Base-by-base conservation (phyloP, 768 basidiomycete genomes). In the Imleria badia region DNA sequence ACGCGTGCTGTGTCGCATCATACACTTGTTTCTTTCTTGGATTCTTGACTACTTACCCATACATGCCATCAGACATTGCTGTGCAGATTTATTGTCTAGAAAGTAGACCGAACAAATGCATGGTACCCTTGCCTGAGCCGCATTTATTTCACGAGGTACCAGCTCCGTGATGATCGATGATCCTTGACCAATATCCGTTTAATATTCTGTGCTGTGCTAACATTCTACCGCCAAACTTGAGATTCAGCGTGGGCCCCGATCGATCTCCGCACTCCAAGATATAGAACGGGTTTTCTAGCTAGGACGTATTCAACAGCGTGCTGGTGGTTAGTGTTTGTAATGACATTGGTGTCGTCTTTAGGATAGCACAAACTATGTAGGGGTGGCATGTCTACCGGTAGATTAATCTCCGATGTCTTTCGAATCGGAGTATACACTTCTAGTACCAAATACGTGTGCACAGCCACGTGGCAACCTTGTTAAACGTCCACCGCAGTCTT, bases 21-120 rank as follows among this genome's bases (percentile, higher is more conserved):
- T 58, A 49, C 51, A 48, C 52, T 44, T n/a, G 40, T 45, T 26
- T 26, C 36, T 42, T 56, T 69, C 36, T 60, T 58, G 46, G 3
- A 20, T 60, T 60, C 39, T 65, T 62, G 62, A 23, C 30, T 30
- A 23, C 44, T 52, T 36, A 38, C 31, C n/a, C 19, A 58, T 38
- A 47, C 54, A 48, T 38, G 48, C 45, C 46, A 55, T 47, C 49
- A 38, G 65, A 49, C 48, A 26, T 14, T 29, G 47, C 26, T 40
- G 35, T 40, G 41, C 51, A 30, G 30, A n/a, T 39, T 52, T 45
- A 39, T 38, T 49, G 45, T 48, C 43, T 59, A 36, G 36, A 53
- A 43, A 48, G 51, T 51, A 60, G 54, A 41, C 48, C 47, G 15
- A 38, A 47, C 44, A 34, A 39, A 55, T 45, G 45, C 38, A 45